Evolutionary conservation across 2,329 filamentous ascomycete genomes (phyloP).

Genomic region (Zymoseptoria pseudotritici): DNA sequence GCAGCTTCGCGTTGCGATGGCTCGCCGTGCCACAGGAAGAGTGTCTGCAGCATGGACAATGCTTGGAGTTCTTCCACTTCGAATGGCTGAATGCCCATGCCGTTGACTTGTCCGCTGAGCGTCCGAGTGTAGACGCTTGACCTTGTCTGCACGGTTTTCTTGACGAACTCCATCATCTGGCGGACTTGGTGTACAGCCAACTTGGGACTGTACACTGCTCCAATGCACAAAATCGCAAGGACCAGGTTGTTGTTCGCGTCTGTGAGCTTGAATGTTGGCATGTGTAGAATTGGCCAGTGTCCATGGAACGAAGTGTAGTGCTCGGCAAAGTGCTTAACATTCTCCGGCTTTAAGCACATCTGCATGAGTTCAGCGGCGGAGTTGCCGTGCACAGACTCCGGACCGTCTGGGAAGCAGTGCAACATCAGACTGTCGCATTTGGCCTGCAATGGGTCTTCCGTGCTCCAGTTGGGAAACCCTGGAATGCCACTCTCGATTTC

Average conservation of each 20-base stretch:
- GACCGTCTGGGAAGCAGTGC: slow-evolving; percentile 50
- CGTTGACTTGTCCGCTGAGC: slow-evolving; percentile 33
- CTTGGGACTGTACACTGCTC: slow-evolving; percentile 65
- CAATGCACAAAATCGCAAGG: slow-evolving; percentile 63
- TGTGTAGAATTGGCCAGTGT: slow-evolving; percentile 66
- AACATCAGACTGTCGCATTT: slow-evolving; percentile 40
- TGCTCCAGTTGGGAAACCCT: slow-evolving; percentile 36
- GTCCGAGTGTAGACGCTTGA: slow-evolving; percentile 44
- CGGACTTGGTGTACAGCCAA: slow-evolving; percentile 55
- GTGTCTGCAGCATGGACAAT: slow-evolving; percentile 52
- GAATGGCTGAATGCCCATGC: slow-evolving; percentile 31
- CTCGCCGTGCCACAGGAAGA: slow-evolving; percentile 65
- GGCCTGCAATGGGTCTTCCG: slow-evolving; percentile 40
- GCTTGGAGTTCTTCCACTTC: slow-evolving; percentile 61
- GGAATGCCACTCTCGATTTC: slow-evolving; percentile 27
- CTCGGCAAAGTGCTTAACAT: slow-evolving; percentile 63
- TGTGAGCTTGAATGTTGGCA: slow-evolving; percentile 61
- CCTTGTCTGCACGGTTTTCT: slow-evolving; percentile 51
- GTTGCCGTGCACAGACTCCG: slow-evolving; percentile 48
- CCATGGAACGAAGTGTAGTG: slow-evolving; percentile 66
- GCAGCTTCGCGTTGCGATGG: slow-evolving; percentile 56
- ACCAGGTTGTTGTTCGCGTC: slow-evolving; percentile 61
- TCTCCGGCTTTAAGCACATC: slow-evolving; percentile 56
- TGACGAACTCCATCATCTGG: slow-evolving; percentile 59
- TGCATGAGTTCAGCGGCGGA: slow-evolving; percentile 37